These are phyloP conservation scores for Phytophthora pseudosyringae DNA, from an alignment of 352 stramenopile genomes.

Conservation along the genomic window DNA sequence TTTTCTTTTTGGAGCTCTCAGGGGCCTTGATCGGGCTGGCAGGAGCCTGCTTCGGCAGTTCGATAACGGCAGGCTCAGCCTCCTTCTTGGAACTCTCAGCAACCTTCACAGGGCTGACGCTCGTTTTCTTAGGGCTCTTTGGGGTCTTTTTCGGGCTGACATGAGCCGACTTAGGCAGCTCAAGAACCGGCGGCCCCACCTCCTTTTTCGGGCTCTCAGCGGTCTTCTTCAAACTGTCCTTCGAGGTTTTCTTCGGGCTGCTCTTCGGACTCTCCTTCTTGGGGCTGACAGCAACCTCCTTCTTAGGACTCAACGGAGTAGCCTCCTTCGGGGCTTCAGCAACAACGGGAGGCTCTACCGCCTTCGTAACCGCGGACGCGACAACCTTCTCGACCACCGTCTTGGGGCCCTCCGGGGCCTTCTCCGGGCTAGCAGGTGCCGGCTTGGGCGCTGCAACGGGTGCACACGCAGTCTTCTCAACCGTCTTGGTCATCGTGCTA, in stretches of 20 bases:
- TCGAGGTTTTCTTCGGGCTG: constrained; percentile 14
- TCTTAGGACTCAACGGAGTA: constrained; percentile 5
- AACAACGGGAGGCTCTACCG: constrained; percentile 6
- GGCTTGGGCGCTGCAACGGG: constrained; percentile 4
- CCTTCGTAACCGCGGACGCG: constrained; percentile 10
- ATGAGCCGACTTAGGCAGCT: constrained; percentile 14
- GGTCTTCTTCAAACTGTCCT: constrained; percentile 21
- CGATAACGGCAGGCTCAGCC: constrained; percentile 9
- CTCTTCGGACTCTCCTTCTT: constrained; percentile 14
- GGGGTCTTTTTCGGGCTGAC: constrained; percentile 10
- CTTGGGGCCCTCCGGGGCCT: constrained; percentile 4
- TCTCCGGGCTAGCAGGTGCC: constrained; percentile 10
- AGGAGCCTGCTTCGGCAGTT: constrained; percentile 13
- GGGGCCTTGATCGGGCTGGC: constrained; percentile 10
- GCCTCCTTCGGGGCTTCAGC: constrained; percentile 4
- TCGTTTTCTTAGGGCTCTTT: constrained; percentile 11
- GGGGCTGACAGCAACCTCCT: constrained; percentile 9
- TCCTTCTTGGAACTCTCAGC: constrained; percentile 34
- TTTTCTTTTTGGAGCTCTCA: constrained; percentile 19
- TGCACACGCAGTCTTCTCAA: constrained; percentile 2
- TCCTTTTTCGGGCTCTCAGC: constrained; percentile 36
- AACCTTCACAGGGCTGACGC: constrained; percentile 11
- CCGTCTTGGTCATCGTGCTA: not conserved
- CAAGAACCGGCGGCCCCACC: constrained; percentile 16
- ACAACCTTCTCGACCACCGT: constrained; percentile 10